Base-by-base conservation (phyloP, 495 filamentous ascomycete genomes). In the Glarea lozoyensis region DNA sequence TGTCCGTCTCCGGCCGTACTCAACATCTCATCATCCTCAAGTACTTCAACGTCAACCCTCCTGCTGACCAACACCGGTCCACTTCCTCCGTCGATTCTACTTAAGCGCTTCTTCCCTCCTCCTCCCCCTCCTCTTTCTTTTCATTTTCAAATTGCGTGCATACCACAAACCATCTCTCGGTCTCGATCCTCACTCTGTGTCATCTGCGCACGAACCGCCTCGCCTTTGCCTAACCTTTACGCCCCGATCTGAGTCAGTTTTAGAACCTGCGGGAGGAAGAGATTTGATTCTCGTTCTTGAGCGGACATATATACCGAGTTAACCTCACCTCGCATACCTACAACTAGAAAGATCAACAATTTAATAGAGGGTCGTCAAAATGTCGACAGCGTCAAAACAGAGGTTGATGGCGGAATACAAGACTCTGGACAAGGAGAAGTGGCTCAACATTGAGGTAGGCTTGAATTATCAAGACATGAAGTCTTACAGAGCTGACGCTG, bases 321-420 rank as follows among this genome's bases (percentile, higher is more conserved):
- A n/a, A n/a, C n/a, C n/a, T 7, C n/a, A 6, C 4, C 12, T 34
- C 4, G 6, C 5, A 34, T 16, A 34, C 31, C 31, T 13, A 34
- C 5, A 4, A 6, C 12, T 4, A 34, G n/a, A 7, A 29, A 7
- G 7, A 13, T 34, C 6, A 34, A 6, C n/a, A 13, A 6, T 6
- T 6, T 11, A 34, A 13, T 36, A 3, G 12, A 20, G 1, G 1
- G 15, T 24, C 13, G 12, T 17, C 5, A 37, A 34, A 19, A 39
- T 25, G 19, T 34, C 41, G 21, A 32, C 40, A 38, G 40, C 19
- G 33, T 82, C 89, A 5, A 84, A 88, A 60, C 79, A 84, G 34
- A 82, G 92, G 23, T 73, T 98, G 23, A 87, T 92, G 84, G 80
- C 79, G 42, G 92, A 97, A 70, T 84, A 82, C 72, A 87, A 87